These are phyloP conservation scores for Colletotrichum siamense DNA, from an alignment of 2,329 filamentous ascomycete genomes.

Conservation along the genomic window DNA sequence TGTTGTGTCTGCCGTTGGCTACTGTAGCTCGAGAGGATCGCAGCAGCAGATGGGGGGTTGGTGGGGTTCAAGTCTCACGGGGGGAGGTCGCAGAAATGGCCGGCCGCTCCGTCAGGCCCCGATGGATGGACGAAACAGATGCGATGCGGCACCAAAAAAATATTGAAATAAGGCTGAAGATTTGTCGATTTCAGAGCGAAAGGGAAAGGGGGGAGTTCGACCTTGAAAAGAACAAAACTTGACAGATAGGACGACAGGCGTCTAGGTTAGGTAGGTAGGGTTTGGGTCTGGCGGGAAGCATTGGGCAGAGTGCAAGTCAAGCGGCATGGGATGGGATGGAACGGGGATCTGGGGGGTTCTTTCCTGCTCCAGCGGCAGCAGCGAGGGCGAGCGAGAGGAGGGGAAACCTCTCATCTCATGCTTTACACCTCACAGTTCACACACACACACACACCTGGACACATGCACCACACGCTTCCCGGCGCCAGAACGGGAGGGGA, in stretches of 20 bases:
- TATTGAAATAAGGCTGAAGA: background rate
- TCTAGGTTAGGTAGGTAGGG: conserved; percentile 1
- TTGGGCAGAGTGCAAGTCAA: background rate
- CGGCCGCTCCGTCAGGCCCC: conserved; percentile 2
- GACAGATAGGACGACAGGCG: conserved; percentile 12
- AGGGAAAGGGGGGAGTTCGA: background rate
- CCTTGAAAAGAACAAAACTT: conserved; percentile 10
- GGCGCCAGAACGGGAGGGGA: conserved; percentile 2
- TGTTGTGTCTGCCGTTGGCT: conserved; percentile 19
- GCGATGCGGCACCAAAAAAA: conserved; percentile 4
- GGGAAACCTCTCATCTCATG: background rate
- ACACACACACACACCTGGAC: background rate
- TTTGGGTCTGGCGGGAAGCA: conserved; percentile 9
- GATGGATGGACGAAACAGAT: conserved; percentile 8
- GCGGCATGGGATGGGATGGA: conserved; percentile 6
- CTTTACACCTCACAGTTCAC: background rate
- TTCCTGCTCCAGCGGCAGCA: conserved; percentile 1
- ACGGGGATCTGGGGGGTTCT: conserved; percentile 6
- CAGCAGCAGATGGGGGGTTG: conserved; percentile 18
- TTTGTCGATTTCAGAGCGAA: background rate
- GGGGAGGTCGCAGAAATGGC: conserved; percentile 20
- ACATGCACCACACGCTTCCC: background rate
- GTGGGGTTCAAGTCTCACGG: conserved; percentile 18
- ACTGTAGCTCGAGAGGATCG: conserved; percentile 6
- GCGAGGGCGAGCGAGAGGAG: background rate